These are phyloP conservation scores for Pythium angustatum DNA, from an alignment of 352 stramenopile species.

Conservation along the genomic window DNA sequence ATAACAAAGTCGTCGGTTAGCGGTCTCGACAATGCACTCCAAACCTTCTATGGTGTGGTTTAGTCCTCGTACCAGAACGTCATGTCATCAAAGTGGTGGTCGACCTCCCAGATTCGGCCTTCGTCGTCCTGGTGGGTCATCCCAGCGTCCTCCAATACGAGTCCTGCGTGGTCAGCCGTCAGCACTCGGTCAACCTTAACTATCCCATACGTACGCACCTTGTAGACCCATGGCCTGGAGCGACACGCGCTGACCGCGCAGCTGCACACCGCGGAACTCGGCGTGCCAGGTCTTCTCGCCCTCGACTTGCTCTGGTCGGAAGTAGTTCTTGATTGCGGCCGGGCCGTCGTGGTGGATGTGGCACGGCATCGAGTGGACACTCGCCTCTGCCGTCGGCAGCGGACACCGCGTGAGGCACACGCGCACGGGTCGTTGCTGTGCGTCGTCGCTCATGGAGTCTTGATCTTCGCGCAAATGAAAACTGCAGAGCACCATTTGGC, in stretches of 20 bases:
- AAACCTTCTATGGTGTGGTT: neutral
- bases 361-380: conserved; percentile 77
- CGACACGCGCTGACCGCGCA: conserved; percentile 50
- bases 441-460: conserved; percentile 18
- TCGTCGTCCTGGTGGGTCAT: conserved; percentile 60
- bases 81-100: conserved; percentile 73
- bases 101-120: conserved; percentile 75
- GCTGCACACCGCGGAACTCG: conserved; percentile 71
- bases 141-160: conserved; percentile 64
- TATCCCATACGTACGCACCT: conserved; percentile 32
- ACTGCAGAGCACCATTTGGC: conserved; percentile 8
- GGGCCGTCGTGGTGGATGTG: conserved; percentile 67
- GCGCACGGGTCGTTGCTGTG: conserved; percentile 28
- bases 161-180: conserved; percentile 30
- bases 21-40: conserved; percentile 19
- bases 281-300: conserved; percentile 33
- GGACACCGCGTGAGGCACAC: conserved; percentile 81
- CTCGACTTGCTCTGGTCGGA: conserved; percentile 43
- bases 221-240: conserved; percentile 40
- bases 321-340: conserved; percentile 75
- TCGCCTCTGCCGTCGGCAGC: conserved; percentile 49
- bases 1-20: too few species aligned
- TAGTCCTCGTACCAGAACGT: conserved; percentile 47
- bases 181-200: neutral
- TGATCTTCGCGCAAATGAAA: neutral